Conservation (phyloP, 495 filamentous ascomycete species). For the Penicillium crystallinum region DNA sequence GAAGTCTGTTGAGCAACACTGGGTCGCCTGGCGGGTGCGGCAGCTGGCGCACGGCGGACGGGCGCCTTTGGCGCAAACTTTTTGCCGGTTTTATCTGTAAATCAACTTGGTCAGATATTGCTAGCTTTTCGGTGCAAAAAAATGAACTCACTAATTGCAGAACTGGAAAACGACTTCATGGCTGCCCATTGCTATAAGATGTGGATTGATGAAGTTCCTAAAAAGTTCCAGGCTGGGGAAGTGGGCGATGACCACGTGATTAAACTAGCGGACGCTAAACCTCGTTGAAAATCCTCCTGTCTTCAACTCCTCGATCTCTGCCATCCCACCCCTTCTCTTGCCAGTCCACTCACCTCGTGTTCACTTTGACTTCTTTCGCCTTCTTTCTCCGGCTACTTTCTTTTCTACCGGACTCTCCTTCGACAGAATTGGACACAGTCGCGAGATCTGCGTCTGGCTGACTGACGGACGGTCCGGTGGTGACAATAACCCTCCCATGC, state of each 20-base stretch:
- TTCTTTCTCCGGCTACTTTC: neutral
- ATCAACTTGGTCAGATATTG: conserved; percentile 2
- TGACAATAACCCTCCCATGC: conserved; percentile 33
- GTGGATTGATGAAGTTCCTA: conserved; percentile 5
- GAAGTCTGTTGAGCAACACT: conserved; percentile 40
- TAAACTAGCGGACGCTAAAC: conserved; percentile 29
- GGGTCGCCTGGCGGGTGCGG: conserved; percentile 33
- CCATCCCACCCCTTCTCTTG: conserved; percentile 22
- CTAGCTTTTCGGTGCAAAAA: no score
- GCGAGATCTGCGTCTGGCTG: conserved; percentile 28
- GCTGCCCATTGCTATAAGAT: conserved; percentile 22
- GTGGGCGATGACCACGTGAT: conserved; percentile 27
- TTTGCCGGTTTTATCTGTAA: conserved; percentile 50
- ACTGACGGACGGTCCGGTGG: conserved; percentile 39
- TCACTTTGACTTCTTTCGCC: conserved; percentile 4
- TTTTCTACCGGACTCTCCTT: conserved; percentile 6
- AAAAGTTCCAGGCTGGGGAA: conserved; percentile 17
- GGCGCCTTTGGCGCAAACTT: conserved; percentile 52
- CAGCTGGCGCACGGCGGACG: conserved; percentile 36
- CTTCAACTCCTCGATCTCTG: conserved; percentile 24
- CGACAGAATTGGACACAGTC: conserved; percentile 26
- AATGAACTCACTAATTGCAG: conserved; percentile 48
- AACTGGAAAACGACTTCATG: conserved; percentile 54
- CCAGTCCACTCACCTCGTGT: neutral
- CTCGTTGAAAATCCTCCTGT: conserved; percentile 39